Percentiles rank a stretch among this genome's conserved stretches.
These are phyloP conservation scores for Pleurostoma richardsiae DNA, from an alignment of 2,329 filamentous ascomycete species.

Conservation along the genomic window DNA sequence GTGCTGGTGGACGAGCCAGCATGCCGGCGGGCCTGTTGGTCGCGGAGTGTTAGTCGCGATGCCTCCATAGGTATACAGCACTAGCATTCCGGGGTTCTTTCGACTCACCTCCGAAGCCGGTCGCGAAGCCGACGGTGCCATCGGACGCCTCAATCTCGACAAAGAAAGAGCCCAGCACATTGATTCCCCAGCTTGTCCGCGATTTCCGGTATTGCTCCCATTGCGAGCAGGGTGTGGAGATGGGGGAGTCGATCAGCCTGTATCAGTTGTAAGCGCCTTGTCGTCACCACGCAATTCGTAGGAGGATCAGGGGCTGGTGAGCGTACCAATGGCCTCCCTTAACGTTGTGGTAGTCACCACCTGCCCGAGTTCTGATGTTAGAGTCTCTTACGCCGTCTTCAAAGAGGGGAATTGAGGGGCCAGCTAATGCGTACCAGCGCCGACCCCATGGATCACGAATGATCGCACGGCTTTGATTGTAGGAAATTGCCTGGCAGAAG, in stretches of 20 bases:
- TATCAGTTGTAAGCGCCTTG: constrained; percentile 29
- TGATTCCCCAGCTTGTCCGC: constrained; percentile 91
- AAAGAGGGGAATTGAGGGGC: neutral
- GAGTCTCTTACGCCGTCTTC: neutral
- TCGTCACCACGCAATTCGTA: too few species aligned
- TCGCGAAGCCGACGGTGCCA: constrained; percentile 90
- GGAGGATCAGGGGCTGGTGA: neutral
- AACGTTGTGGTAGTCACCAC: constrained; percentile 91
- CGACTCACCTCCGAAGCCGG: constrained; percentile 72
- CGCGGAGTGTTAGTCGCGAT: too few species aligned
- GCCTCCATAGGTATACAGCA: too few species aligned
- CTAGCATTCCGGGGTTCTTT: neutral
- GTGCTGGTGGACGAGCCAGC: constrained; percentile 90
- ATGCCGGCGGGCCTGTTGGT: constrained; percentile 68
- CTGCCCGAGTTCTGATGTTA: constrained; percentile 29
- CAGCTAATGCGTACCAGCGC: constrained; percentile 36
- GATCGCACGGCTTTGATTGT: constrained; percentile 72
- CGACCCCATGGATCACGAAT: constrained; percentile 62
- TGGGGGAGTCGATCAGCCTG: constrained; percentile 88
- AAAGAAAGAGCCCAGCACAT: constrained; percentile 87
- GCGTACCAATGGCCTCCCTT: constrained; percentile 62
- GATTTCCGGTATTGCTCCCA: constrained; percentile 87
- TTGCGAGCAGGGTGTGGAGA: constrained; percentile 86
- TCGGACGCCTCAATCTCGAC: constrained; percentile 85
- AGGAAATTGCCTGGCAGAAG: constrained; percentile 56